Conservation (phyloP, 768 basidiomycete genomes). For the Lentinula sp. region DNA sequence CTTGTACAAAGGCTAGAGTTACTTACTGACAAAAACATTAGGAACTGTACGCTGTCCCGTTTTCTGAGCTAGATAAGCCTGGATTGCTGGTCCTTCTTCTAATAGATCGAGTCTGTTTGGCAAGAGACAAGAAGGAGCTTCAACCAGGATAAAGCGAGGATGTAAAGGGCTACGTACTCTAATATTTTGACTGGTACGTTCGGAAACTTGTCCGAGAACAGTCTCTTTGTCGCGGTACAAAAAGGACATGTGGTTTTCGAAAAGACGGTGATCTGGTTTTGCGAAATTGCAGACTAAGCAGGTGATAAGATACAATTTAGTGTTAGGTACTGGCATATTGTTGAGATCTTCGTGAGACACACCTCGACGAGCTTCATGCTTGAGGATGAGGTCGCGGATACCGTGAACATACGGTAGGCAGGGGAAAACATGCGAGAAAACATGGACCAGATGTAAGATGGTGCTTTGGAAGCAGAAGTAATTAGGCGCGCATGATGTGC, state of each 20-base stretch:
- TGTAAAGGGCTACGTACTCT: slow-evolving; percentile 22
- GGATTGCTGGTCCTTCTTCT: slow-evolving; percentile 37
- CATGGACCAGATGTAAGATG: background rate
- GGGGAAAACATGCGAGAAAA: background rate
- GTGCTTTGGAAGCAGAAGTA: background rate
- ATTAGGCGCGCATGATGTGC: background rate
- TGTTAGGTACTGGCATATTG: slow-evolving; percentile 25
- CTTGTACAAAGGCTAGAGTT: background rate
- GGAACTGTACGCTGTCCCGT: slow-evolving; percentile 48
- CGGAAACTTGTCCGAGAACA: slow-evolving; percentile 18
- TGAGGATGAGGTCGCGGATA: slow-evolving; percentile 15
- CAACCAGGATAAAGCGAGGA: background rate
- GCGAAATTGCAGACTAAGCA: slow-evolving; percentile 20
- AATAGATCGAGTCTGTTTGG: slow-evolving; percentile 30
- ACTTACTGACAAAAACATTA: slow-evolving; percentile 49
- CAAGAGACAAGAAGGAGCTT: background rate
- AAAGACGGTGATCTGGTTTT: slow-evolving; percentile 33
- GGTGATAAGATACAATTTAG: background rate
- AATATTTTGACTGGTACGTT: slow-evolving; percentile 17
- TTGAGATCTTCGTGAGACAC: slow-evolving; percentile 24
- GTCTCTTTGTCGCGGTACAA: slow-evolving; percentile 25
- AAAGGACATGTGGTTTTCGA: slow-evolving; percentile 32
- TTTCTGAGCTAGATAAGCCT: slow-evolving; percentile 39
- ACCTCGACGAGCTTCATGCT: slow-evolving; percentile 35
- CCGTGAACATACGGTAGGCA: background rate